A percentile compares a stretch with the other conserved stretches of the same genome.
These are phyloP conservation scores for Metarhizium sp. DNA, from an alignment of 2,329 filamentous ascomycete species.

Conservation along the genomic window DNA sequence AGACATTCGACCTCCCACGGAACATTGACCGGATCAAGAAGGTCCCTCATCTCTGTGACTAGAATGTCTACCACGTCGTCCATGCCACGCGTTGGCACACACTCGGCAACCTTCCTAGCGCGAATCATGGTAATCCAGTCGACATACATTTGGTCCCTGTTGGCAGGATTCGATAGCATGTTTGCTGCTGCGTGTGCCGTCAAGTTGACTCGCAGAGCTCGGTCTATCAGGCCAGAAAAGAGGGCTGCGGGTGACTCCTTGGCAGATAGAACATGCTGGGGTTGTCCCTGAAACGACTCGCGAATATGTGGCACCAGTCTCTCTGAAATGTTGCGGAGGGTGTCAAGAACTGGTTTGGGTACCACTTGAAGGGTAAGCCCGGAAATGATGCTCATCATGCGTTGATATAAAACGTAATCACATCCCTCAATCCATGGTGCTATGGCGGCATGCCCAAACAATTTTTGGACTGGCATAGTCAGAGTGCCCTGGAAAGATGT, in stretches of 20 bases:
- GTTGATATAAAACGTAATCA: conserved; percentile 92
- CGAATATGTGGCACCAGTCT: conserved; percentile 72
- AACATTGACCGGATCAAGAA: conserved; percentile 60
- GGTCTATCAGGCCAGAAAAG: conserved; percentile 78
- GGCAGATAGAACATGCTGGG: conserved; percentile 74
- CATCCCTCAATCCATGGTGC: conserved; percentile 93
- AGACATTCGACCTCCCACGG: conserved; percentile 55
- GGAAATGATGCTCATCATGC: conserved; percentile 88
- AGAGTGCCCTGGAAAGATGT: conserved; percentile 93
- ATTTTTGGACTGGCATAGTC: conserved; percentile 91
- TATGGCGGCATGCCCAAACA: conserved; percentile 72
- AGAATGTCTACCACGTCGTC: conserved; percentile 56
- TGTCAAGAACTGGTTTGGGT: conserved; percentile 77
- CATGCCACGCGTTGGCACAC: conserved; percentile 53
- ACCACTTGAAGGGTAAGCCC: conserved; percentile 86
- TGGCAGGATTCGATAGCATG: conserved; percentile 80
- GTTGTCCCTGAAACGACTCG: conserved; percentile 76
- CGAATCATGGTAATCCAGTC: conserved; percentile 71
- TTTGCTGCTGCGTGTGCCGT: conserved; percentile 91
- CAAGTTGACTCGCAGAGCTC: conserved; percentile 83
- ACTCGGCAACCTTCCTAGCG: conserved; percentile 53
- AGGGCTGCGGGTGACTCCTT: conserved; percentile 83
- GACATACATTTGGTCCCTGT: conserved; percentile 89
- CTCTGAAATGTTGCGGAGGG: conserved; percentile 78
- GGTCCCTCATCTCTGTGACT: conserved; percentile 56